Base-by-base conservation (phyloP, 1,284 basidiomycete species). In the Puccinia horiana region DNA sequence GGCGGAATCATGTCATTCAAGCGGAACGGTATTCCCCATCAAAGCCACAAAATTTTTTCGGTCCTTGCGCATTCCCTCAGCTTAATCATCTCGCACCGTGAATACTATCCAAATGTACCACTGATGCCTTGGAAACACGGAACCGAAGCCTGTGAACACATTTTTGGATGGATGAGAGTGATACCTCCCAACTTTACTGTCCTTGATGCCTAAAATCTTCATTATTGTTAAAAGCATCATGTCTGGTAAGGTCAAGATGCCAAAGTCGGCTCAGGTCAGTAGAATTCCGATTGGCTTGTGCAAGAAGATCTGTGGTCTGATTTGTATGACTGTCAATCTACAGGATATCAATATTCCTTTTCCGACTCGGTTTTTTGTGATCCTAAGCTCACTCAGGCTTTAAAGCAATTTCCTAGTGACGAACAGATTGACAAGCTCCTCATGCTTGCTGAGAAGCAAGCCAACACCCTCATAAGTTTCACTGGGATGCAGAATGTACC, bases 81-180 rank as follows among this genome's bases (percentile, higher is more conserved):
- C 49, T 20, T 20, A 23, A 52, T 52, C 49, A 52, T 52, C 11
- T 52, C 49, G 11, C 49, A 52, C 20, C 20, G 49, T 52, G 49
- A 52, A 52, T 52, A 52, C 18, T 52, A 52, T 23, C 49, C 49
- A 52, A 9, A 52, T 20, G 20, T 52, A 12, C 49, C 49, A 20
- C 20, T 52, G 49, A 52, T 52, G 49, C 49, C 49, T 52, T 52
- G 49, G 49, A 52, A 52, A 18, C 49, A 52, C 20, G 49, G 49
- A 4, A 52, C 49, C 18, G 20, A 52, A 20, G 49, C 49, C 49
- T 52, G 49, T 23, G 49, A 52, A 18, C 49, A 52, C 49, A 52
- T 52, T 32, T 75, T 75, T 75, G 73, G 73, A 26, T 75, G 73
- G 73, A 75, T 75, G 52, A 23, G 35, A 42, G 73, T 75, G 5